A percentile compares a stretch with the other conserved stretches of the same genome.
phyloP scores from a whole-genome alignment of 1,139 yeast species.

The Debaryomyces subglobosus region DNA sequence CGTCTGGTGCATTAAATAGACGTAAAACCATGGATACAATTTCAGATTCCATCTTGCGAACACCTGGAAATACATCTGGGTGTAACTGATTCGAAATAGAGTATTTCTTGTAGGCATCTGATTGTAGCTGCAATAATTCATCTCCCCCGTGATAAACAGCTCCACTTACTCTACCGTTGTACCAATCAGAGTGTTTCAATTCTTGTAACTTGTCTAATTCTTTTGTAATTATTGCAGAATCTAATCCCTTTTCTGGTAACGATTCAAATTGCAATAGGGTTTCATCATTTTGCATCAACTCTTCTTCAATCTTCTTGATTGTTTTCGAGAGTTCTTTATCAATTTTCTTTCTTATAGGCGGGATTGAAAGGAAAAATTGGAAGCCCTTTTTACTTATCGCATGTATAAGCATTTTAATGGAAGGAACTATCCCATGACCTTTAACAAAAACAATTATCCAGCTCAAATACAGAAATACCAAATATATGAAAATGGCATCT shows the following conservation, averaged over 20 bases:
- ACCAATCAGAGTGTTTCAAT: slow-evolving; percentile 77
- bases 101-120: slow-evolving; percentile 73
- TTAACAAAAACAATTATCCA: slow-evolving; percentile 17
- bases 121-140: slow-evolving; percentile 70
- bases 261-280: slow-evolving; percentile 47
- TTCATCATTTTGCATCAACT: slow-evolving; percentile 55
- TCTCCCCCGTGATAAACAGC: slow-evolving; percentile 96
- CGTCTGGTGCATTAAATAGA: slow-evolving; percentile 72
- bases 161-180: slow-evolving; percentile 83
- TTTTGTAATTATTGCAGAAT: slow-evolving; percentile 40
- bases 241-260: slow-evolving; percentile 63
- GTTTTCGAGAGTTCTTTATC: slow-evolving; percentile 60
- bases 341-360: slow-evolving; percentile 58
- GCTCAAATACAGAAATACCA: slow-evolving; percentile 19
- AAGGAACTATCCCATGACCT: slow-evolving; percentile 46
- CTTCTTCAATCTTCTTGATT: slow-evolving; percentile 51
- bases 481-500: slow-evolving; percentile 28
- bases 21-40: slow-evolving; percentile 88
- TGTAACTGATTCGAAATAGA: slow-evolving; percentile 93
- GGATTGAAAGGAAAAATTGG: slow-evolving; percentile 46
- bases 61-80: slow-evolving; percentile 97
- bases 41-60: slow-evolving; percentile 95
- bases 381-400: slow-evolving; percentile 27
- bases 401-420: slow-evolving; percentile 18
- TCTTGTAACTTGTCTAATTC: slow-evolving; percentile 53